Conservation (phyloP, 2,329 filamentous ascomycete species). For the Apiospora hydei region DNA sequence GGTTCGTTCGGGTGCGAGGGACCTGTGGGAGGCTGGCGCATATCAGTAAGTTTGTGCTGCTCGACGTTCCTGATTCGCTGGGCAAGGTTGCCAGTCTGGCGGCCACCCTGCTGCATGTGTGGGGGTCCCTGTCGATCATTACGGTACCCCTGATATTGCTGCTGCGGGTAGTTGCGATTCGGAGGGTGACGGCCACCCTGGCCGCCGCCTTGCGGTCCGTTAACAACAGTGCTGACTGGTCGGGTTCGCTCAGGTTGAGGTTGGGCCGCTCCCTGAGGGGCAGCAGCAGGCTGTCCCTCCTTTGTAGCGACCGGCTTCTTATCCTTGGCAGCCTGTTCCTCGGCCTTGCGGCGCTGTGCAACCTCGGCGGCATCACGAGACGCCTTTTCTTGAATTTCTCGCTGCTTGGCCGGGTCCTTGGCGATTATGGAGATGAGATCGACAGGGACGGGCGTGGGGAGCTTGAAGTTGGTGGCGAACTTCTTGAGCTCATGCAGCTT, state of each 20-base stretch:
- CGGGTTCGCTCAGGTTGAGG: slow-evolving; percentile 38
- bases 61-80: slow-evolving; percentile 59
- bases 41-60: slow-evolving; percentile 66
- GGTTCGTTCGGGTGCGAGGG: slow-evolving; percentile 66
- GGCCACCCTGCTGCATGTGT: slow-evolving; percentile 48
- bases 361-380: slow-evolving; percentile 75
- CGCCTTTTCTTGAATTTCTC: slow-evolving; percentile 89
- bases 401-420: slow-evolving; percentile 94
- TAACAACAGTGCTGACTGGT: slow-evolving; percentile 42
- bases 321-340: slow-evolving; percentile 53
- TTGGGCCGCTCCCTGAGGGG: slow-evolving; percentile 28
- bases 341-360: slow-evolving; percentile 51
- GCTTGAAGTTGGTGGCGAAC: slow-evolving; percentile 92
- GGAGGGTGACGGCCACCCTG: slow-evolving; percentile 51
- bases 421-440: slow-evolving; percentile 95
- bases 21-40: slow-evolving; percentile 76
- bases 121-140: slow-evolving; percentile 55
- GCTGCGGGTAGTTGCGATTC: slow-evolving; percentile 58
- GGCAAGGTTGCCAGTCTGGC: slow-evolving; percentile 52
- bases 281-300: slow-evolving; percentile 49
- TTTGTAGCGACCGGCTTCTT: slow-evolving; percentile 60
- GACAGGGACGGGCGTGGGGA: slow-evolving; percentile 88
- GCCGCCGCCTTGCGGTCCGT: slow-evolving; percentile 28
- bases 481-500: slow-evolving; percentile 95
- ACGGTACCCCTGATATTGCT: slow-evolving; percentile 56